These are phyloP conservation scores for Boletus sp. DNA, from an alignment of 1,284 basidiomycete species.

Conservation along the genomic window DNA sequence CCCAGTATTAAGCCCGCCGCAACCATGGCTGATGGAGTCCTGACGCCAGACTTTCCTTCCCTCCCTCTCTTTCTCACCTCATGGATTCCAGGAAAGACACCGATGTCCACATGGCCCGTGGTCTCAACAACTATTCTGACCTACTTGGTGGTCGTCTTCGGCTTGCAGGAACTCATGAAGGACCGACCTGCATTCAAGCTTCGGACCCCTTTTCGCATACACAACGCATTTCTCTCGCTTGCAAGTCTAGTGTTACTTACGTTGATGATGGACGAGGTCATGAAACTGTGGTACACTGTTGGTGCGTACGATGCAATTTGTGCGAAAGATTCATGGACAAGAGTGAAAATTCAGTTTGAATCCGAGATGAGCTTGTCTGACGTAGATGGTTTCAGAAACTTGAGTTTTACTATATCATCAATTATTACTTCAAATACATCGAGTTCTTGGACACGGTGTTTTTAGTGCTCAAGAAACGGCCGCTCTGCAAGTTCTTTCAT, in stretches of 20 bases:
- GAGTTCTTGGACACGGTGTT: slow-evolving; percentile 96
- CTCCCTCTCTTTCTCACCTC: too few species aligned
- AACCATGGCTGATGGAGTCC: too few species aligned
- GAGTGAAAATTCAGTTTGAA: slow-evolving; percentile 46
- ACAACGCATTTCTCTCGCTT: slow-evolving; percentile 83
- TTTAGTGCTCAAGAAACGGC: slow-evolving; percentile 96
- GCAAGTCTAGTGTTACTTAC: slow-evolving; percentile 81
- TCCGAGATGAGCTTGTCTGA: slow-evolving; percentile 7
- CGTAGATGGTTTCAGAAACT: slow-evolving; percentile 52
- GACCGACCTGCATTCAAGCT: slow-evolving; percentile 71
- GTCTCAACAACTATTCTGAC: slow-evolving; percentile 69
- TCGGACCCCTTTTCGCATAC: slow-evolving; percentile 82
- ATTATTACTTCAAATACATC: slow-evolving; percentile 95
- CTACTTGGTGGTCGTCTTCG: slow-evolving; percentile 89
- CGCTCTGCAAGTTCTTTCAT: slow-evolving; percentile 62
- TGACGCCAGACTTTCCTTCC: too few species aligned
- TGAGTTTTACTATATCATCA: slow-evolving; percentile 95
- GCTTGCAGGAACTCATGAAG: slow-evolving; percentile 84
- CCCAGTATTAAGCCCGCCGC: too few species aligned
- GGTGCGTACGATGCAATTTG: slow-evolving; percentile 84
- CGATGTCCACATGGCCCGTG: slow-evolving; percentile 74
- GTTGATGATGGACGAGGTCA: slow-evolving; percentile 86
- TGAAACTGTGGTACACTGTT: slow-evolving; percentile 67
- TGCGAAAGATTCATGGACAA: slow-evolving; percentile 74
- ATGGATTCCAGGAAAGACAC: slow-evolving; percentile 27